Conservation (phyloP, 768 basidiomycete species). For the Suillus decipiens region DNA sequence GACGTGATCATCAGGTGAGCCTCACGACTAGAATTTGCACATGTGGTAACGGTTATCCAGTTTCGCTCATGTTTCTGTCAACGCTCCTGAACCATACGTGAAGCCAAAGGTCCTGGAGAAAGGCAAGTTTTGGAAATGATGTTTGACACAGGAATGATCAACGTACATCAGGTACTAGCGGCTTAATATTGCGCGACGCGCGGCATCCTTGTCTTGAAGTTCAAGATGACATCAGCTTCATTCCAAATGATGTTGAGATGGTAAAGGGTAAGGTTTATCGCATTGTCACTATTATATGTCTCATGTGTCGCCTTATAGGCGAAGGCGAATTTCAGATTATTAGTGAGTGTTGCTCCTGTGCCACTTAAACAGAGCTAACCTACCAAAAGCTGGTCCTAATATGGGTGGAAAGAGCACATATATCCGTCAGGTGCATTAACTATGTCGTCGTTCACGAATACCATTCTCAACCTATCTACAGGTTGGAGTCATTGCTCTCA, state of each 20-base stretch:
- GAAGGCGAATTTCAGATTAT: conserved; percentile 95
- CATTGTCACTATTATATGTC: neutral
- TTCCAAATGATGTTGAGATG: conserved; percentile 95
- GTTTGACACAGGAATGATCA: neutral
- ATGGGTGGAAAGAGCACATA: conserved; percentile 99
- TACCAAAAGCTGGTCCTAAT: conserved; percentile 81
- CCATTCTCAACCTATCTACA: conserved; percentile 29
- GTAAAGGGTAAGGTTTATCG: conserved; percentile 60
- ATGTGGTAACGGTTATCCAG: conserved; percentile 38
- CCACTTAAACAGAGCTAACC: conserved; percentile 6
- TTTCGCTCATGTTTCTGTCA: conserved; percentile 88
- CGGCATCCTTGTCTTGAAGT: conserved; percentile 97
- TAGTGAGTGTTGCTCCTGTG: conserved; percentile 48
- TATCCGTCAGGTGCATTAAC: conserved; percentile 71
- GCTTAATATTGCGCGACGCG: conserved; percentile 79
- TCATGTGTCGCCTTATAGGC: conserved; percentile 39
- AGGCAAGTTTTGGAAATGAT: conserved; percentile 46
- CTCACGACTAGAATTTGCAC: neutral
- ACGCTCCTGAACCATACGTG: conserved; percentile 85
- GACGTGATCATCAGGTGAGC: conserved; percentile 87
- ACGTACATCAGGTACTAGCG: conserved; percentile 63
- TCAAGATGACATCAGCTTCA: conserved; percentile 93
- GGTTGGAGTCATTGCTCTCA: conserved; percentile 93
- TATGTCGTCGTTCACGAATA: neutral
- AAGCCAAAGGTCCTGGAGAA: conserved; percentile 80